Evolutionary conservation across 805 yeast species (phyloP), one percentile per base, ranked within the genome.

Genomic region (Alloascoidea africana): DNA sequence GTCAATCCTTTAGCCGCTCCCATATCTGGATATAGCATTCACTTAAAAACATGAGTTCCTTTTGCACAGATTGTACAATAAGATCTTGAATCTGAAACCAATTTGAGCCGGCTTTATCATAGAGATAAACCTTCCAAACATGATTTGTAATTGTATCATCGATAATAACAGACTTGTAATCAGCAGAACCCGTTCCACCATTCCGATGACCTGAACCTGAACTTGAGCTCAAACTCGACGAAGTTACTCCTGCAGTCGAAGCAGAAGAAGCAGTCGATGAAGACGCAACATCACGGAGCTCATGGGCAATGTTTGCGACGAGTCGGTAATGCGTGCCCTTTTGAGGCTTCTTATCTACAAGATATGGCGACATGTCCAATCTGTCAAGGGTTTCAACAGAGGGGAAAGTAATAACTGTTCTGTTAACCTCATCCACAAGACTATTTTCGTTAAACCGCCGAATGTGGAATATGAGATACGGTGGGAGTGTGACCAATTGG

Each of bases 11-110:
- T 14, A 39, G 39, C 36, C 51, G 54, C 43, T 69, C 66, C 87
- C 91, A 80, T 6, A 82, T 57, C 52, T 81, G 89, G 17, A 83
- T 55, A 52, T 69, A 73, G 23, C 72, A 66, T 46, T 78, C 82
- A 32, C 66, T 63, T 18, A 81, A 51, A 47, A 79, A 76, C 39
- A 83, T 46, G 32, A 79, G 57, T 42, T 77, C 85, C 37, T 60
- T 60, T 30, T 74, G 75, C 16, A 68, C 63, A 11, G 51, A 51
- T 27, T 55, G 61, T 1, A 71, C 64, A 8, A 55, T 49, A 36
- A 72, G 54, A 47, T 79, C 76, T 36, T 68, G 63, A 11, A 82
- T 62, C 42, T 71, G 74, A 3, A 65, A 43, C 91, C 93, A 83
- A 16, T 58, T 53, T 3, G 60, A 54, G 13, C 59, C 47, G 3